phyloP scores from a whole-genome alignment of 2,329 filamentous ascomycete genomes.

The Aspergillus sp. region DNA sequence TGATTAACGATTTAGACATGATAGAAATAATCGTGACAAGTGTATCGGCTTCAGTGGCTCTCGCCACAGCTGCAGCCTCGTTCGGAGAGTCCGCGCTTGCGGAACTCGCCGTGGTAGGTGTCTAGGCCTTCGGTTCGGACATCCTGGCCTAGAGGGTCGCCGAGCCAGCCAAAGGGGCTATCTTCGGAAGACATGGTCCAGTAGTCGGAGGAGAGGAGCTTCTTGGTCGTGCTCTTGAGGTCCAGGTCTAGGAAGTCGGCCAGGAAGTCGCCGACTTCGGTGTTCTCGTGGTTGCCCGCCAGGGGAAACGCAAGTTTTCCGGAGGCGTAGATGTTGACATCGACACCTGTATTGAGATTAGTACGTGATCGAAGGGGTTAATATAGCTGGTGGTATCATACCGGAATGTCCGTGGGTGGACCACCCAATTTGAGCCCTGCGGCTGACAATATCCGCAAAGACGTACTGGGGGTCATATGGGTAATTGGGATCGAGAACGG shows the following conservation, averaged over 20 bases:
- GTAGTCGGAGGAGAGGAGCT: slow-evolving; percentile 55
- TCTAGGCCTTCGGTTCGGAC: slow-evolving; percentile 44
- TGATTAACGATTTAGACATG: not conserved
- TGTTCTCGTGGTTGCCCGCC: slow-evolving; percentile 91
- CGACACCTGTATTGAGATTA: slow-evolving; percentile 60
- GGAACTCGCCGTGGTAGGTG: slow-evolving; percentile 49
- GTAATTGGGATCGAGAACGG: slow-evolving; percentile 60
- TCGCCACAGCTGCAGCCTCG: slow-evolving; percentile 33
- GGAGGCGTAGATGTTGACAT: slow-evolving; percentile 94
- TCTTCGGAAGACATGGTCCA: slow-evolving; percentile 23
- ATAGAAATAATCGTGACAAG: not conserved
- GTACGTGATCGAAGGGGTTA: no score
- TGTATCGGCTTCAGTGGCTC: slow-evolving; percentile 9
- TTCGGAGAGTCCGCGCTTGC: slow-evolving; percentile 29
- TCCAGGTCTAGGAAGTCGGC: slow-evolving; percentile 77
- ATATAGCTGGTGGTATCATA: slow-evolving; percentile 23
- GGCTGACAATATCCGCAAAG: slow-evolving; percentile 83
- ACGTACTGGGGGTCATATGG: slow-evolving; percentile 58
- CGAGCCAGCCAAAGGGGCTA: slow-evolving; percentile 42
- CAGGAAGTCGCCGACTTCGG: slow-evolving; percentile 82
- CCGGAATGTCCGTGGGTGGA: slow-evolving; percentile 84
- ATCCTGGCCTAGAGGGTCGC: slow-evolving; percentile 39
- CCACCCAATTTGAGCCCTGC: slow-evolving; percentile 89
- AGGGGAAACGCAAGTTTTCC: slow-evolving; percentile 63
- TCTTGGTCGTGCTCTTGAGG: slow-evolving; percentile 72